These are phyloP conservation scores for Sporothrix mexicana DNA, from an alignment of 2,329 filamentous ascomycete genomes.

Conservation along the genomic window DNA sequence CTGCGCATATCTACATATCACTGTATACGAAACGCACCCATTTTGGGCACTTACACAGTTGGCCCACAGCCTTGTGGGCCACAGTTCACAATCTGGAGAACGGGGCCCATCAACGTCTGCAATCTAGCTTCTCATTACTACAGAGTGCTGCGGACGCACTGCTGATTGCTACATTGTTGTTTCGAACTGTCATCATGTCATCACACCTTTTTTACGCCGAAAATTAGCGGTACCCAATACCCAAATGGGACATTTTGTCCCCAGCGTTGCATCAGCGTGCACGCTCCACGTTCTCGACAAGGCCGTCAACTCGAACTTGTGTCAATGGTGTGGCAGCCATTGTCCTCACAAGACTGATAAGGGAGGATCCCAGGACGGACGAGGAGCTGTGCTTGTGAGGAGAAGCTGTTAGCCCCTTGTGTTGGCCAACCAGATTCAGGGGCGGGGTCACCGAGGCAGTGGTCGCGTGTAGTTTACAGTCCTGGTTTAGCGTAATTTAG, in stretches of 20 bases:
- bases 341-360: conserved; percentile 12
- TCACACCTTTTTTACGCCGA: too few relatives aligned
- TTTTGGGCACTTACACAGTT: too few relatives aligned
- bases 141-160: too few relatives aligned
- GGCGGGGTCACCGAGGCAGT: conserved; percentile 12
- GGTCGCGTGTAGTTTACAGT: conserved; percentile 28
- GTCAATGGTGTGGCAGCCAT: background rate
- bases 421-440: background rate
- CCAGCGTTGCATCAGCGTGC: conserved; percentile 2
- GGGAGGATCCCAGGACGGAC: background rate
- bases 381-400: background rate
- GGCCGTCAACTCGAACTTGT: background rate
- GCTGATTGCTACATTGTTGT: too few relatives aligned
- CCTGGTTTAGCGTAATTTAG: conserved; percentile 14
- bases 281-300: background rate
- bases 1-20: too few relatives aligned
- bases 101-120: too few relatives aligned
- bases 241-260: conserved; percentile 21
- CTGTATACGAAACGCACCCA: too few relatives aligned
- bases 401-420: background rate
- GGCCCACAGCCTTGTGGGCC: too few relatives aligned
- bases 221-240: too few relatives aligned
- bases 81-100: too few relatives aligned
- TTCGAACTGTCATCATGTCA: too few relatives aligned
- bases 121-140: background rate